A percentile compares a stretch with the other conserved stretches of the same genome.
phyloP scores from a whole-genome alignment of 177 flowering plant genomes.

The Vitis hybrid region DNA sequence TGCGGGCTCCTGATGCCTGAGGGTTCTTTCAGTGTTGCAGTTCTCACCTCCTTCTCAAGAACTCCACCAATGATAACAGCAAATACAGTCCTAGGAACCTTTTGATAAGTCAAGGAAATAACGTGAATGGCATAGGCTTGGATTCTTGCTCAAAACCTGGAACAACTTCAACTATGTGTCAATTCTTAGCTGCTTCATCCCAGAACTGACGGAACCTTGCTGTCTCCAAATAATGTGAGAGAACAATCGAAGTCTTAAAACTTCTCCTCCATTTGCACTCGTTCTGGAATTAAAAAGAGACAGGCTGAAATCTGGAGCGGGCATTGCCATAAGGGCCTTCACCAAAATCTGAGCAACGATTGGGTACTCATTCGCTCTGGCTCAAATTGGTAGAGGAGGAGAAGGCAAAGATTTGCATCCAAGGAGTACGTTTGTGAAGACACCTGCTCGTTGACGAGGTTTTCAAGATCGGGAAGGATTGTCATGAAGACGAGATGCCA shows the following conservation, averaged over 20 bases:
- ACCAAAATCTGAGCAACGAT: slow-evolving; percentile 85
- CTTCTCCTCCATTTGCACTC: slow-evolving; percentile 99
- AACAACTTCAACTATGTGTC: slow-evolving; percentile 84
- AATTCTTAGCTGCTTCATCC: slow-evolving; percentile 98
- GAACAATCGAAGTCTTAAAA: slow-evolving; percentile 87
- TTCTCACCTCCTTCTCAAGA: too few relatives aligned
- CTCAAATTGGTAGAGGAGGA: slow-evolving; percentile 88
- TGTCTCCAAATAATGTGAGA: slow-evolving; percentile 93
- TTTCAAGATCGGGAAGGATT: slow-evolving; percentile 92
- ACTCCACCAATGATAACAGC: slow-evolving; percentile 23
- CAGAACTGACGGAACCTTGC: slow-evolving; percentile 92
- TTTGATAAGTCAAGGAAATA: slow-evolving; percentile 85
- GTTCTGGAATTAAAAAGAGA: slow-evolving; percentile 32
- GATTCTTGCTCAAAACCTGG: slow-evolving; percentile 99
- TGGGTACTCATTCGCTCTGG: slow-evolving; percentile 49
- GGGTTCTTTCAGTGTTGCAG: too few relatives aligned
- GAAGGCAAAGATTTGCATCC: slow-evolving; percentile 96
- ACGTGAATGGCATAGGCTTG: slow-evolving; percentile 86
- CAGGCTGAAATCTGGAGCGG: slow-evolving; percentile 88
- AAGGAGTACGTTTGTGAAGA: slow-evolving; percentile 80
- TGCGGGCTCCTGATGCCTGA: too few relatives aligned
- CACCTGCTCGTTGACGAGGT: slow-evolving; percentile 87
- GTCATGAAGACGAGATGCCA: too few relatives aligned
- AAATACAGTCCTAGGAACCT: slow-evolving; percentile 80
- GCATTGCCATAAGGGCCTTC: slow-evolving; percentile 99